These are phyloP conservation scores for Globisporangium okanoganense DNA, from an alignment of 352 stramenopile species.

Conservation along the genomic window DNA sequence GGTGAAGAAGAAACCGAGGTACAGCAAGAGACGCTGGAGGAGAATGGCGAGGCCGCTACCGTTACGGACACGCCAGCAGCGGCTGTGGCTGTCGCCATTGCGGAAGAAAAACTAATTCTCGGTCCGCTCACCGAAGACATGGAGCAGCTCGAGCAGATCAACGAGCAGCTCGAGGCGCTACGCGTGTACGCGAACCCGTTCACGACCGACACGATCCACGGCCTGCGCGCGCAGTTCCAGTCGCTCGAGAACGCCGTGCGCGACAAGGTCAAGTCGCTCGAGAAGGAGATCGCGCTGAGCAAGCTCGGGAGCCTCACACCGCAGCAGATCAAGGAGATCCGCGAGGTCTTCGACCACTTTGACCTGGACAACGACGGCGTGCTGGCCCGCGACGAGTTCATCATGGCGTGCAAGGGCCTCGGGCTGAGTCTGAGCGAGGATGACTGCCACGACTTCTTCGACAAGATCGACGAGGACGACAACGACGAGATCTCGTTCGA, in stretches of 20 bases:
- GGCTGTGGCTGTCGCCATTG: conserved; percentile 9
- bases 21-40: no score
- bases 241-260: conserved; percentile 74
- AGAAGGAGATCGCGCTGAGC: conserved; percentile 86
- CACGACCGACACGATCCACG: conserved; percentile 89
- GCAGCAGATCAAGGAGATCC: conserved; percentile 84
- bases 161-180: conserved; percentile 75
- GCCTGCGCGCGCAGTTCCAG: conserved; percentile 77
- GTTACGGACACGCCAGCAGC: not conserved
- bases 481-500: conserved; percentile 84
- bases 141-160: conserved; percentile 80
- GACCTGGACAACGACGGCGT: conserved; percentile 86
- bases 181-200: conserved; percentile 88
- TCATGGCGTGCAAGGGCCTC: conserved; percentile 88
- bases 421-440: conserved; percentile 84
- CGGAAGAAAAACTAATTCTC: conserved; percentile 26
- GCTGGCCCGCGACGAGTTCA: conserved; percentile 86
- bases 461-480: conserved; percentile 81
- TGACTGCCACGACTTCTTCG: conserved; percentile 86
- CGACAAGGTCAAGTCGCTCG: conserved; percentile 84
- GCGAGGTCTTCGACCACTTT: conserved; percentile 90
- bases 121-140: conserved; percentile 67
- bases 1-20: no score
- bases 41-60: no score
- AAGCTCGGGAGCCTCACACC: conserved; percentile 80